phyloP scores from a whole-genome alignment of 2,329 filamentous ascomycete genomes.

The Paecilomyces dactylethromorphus region DNA sequence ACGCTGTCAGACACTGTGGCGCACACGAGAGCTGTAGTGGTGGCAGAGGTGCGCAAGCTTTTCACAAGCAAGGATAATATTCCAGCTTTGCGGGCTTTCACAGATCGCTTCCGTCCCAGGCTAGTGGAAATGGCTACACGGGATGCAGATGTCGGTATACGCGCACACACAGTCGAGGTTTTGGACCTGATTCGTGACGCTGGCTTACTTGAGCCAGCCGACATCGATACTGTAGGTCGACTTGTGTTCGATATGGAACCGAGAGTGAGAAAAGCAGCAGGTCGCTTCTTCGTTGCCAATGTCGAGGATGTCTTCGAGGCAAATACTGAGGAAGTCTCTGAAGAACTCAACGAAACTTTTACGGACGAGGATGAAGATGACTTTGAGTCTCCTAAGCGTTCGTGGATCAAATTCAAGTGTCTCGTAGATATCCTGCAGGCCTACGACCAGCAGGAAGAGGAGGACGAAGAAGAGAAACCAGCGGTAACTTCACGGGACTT shows the following conservation, averaged over 20 bases:
- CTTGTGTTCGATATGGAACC: conserved; percentile 84
- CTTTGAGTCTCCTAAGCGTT: conserved; percentile 65
- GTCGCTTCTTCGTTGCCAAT: conserved; percentile 83
- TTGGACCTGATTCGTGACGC: conserved; percentile 76
- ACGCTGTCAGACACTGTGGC: conserved; percentile 76
- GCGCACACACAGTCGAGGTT: conserved; percentile 72
- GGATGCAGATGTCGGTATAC: conserved; percentile 74
- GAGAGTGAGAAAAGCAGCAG: conserved; percentile 79
- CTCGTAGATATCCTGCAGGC: conserved; percentile 74
- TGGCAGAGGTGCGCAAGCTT: conserved; percentile 73
- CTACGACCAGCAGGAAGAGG: conserved; percentile 63
- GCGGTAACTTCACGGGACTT: conserved; percentile 18
- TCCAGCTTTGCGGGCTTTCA: conserved; percentile 74
- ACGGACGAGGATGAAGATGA: conserved; percentile 65
- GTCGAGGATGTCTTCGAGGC: conserved; percentile 74
- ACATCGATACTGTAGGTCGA: conserved; percentile 81
- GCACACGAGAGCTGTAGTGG: conserved; percentile 72
- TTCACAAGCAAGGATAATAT: conserved; percentile 77
- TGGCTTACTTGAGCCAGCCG: conserved; percentile 81
- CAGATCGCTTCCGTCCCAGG: conserved; percentile 79
- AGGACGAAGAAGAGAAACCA: conserved; percentile 19
- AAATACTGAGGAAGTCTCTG: conserved; percentile 77
- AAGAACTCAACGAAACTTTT: conserved; percentile 69
- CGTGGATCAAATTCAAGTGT: conserved; percentile 90
- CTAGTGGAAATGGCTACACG: conserved; percentile 88